phyloP scores from a whole-genome alignment of 148 eudicot species.

The Amaranthus cruentus region DNA sequence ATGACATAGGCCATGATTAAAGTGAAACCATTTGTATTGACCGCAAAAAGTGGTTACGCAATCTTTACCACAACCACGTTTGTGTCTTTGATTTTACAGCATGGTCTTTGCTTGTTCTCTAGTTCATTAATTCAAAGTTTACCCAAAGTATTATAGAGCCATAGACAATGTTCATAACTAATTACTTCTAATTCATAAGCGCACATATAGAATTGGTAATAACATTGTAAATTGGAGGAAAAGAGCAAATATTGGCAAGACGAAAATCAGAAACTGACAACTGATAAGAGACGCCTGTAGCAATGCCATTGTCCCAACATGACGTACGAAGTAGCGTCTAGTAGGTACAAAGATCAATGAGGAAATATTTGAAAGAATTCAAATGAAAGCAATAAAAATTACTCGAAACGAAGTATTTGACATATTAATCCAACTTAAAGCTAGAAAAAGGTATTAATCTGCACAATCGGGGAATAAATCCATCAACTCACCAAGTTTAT shows the following conservation, averaged over 20 bases:
- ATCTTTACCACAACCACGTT: too few relatives aligned
- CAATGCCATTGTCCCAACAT: background rate
- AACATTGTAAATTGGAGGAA: background rate
- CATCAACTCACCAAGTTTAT: conserved; percentile 65
- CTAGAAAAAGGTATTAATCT: conserved; percentile 5
- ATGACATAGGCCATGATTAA: too few relatives aligned
- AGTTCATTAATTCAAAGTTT: too few relatives aligned
- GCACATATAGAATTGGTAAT: background rate
- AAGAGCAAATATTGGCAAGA: background rate
- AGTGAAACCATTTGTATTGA: too few relatives aligned
- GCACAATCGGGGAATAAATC: conserved; percentile 7
- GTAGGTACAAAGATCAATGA: background rate
- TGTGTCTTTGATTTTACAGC: too few relatives aligned
- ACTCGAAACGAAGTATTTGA: background rate
- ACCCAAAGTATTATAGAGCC: too few relatives aligned
- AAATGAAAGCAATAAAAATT: background rate
- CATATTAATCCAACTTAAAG: background rate
- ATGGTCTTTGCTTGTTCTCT: too few relatives aligned
- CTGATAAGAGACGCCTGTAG: background rate
- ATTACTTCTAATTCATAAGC: too few relatives aligned
- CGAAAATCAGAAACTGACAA: background rate
- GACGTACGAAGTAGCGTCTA: background rate
- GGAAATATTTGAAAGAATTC: background rate
- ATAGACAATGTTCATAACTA: too few relatives aligned
- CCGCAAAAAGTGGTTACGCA: too few relatives aligned